A percentile compares a stretch with the other conserved stretches of the same genome.
Conservation (phyloP, 148 eudicot species). For the Silene uniflora region DNA sequence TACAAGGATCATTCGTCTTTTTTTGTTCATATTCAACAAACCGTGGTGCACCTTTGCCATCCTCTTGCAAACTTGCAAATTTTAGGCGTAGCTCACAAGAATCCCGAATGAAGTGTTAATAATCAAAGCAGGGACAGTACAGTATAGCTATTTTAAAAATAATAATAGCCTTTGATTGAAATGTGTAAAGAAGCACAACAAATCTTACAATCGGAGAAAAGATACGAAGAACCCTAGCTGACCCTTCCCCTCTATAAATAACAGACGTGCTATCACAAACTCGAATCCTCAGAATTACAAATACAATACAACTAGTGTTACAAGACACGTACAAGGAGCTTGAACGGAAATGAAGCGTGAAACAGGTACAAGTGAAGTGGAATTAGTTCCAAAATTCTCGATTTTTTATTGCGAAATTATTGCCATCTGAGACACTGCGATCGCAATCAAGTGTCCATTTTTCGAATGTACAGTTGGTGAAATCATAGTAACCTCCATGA, state of each 20-base stretch:
- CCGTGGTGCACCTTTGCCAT: too few relatives aligned
- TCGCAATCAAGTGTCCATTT: constrained; percentile 84
- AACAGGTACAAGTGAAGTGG: background rate
- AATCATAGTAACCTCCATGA: constrained; percentile 94
- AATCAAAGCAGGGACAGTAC: background rate
- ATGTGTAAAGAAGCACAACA: background rate
- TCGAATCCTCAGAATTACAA: constrained; percentile 8
- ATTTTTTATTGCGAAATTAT: constrained; percentile 37
- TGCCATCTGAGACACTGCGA: constrained; percentile 24
- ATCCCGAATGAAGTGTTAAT: background rate
- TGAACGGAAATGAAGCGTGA: background rate
- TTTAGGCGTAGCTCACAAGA: background rate
- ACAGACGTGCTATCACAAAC: background rate
- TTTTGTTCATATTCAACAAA: too few relatives aligned
- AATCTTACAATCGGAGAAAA: background rate
- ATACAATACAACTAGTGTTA: constrained; percentile 5
- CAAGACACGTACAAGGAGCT: constrained; percentile 4
- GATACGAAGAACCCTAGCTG: background rate
- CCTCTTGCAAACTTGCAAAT: background rate
- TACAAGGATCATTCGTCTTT: background rate
- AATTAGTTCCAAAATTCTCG: constrained; percentile 67
- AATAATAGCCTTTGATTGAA: background rate
- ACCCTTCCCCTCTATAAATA: background rate
- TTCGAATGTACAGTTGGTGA: constrained; percentile 77
- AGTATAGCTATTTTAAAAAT: background rate